Base-by-base conservation (phyloP, 106 monocot species). In the Triglochin maritima region DNA sequence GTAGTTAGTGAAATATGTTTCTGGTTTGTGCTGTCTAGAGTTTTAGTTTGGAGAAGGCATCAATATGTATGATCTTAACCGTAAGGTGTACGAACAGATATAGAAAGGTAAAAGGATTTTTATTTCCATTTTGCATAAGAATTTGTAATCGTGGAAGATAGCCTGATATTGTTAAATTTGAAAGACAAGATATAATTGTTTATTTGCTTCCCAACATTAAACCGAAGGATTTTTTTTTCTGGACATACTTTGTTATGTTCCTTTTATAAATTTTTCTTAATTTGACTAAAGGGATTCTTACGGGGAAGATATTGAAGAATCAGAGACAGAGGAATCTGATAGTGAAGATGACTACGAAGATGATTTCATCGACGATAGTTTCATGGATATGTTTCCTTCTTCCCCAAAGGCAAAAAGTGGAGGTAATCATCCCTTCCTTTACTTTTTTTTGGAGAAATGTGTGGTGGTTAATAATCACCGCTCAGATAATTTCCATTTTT, bases 251-350 rank as follows among this genome's bases (percentile, higher is more conserved):
- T 51, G 3, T 52, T 41, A 29, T 54, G 45, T 47, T 58, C 56
- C 15, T 52, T 65, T 17, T 44, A 4, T 17, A 60, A 3, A 4
- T 50, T 71, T 69, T 70, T 60, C 72, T 79, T 84, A 48, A 84
- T 67, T 67, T n/a, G 46, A 4, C 16, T 49, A 17, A 49, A 95
- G 94, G 64, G 90, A 87, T 68, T 81, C 87, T 44, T 82, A 78
- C 74, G 95, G 85, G 48, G 95, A 87, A 70, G 90, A 90, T 74
- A 85, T 85, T 65, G 75, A 73, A 49, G 83, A 78, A 54, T 71
- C 78, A 11, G 87, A 83, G n/a, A 65, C 50, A 49, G 90, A 71
- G 2, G 63, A 61, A 50, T 80, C 53, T 46, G 74, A 71, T 52
- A 68, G 72, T 69, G 82, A 87, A 6, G 82, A 83, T 72, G 81